phyloP scores from a whole-genome alignment of 148 eudicot genomes.

The Cornus controversa region DNA sequence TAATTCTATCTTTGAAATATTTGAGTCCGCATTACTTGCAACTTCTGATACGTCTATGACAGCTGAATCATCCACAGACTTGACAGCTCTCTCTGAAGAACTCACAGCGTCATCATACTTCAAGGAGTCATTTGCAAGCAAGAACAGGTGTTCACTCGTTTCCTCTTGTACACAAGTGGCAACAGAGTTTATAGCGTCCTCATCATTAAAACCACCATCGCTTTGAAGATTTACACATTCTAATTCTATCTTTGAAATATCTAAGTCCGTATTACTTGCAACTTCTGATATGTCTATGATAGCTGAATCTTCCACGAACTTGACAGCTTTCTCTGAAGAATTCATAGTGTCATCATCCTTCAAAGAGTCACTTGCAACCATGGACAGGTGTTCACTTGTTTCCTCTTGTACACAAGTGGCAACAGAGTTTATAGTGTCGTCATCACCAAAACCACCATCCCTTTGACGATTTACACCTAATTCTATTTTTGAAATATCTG shows the following conservation, averaged over 20 bases:
- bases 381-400: background rate
- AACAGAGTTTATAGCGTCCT: background rate
- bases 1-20: background rate
- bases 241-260: background rate
- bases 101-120: background rate
- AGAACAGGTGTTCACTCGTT: background rate
- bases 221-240: background rate
- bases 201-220: background rate
- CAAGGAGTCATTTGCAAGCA: slow-evolving; percentile 3
- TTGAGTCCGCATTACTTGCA: background rate
- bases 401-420: too few relatives aligned
- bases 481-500: background rate
- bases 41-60: slow-evolving; percentile 1
- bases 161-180: slow-evolving; percentile 4
- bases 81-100: slow-evolving; percentile 5
- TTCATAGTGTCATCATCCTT: background rate
- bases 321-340: slow-evolving; percentile 5
- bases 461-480: background rate
- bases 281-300: background rate
- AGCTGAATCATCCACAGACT: background rate
- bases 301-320: background rate
- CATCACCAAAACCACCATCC: too few relatives aligned
- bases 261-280: background rate
- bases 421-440: too few relatives aligned
- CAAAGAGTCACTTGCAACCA: slow-evolving; percentile 2